These are phyloP conservation scores for Gossypium australe DNA, from an alignment of 345 rosid genomes.

Conservation along the genomic window DNA sequence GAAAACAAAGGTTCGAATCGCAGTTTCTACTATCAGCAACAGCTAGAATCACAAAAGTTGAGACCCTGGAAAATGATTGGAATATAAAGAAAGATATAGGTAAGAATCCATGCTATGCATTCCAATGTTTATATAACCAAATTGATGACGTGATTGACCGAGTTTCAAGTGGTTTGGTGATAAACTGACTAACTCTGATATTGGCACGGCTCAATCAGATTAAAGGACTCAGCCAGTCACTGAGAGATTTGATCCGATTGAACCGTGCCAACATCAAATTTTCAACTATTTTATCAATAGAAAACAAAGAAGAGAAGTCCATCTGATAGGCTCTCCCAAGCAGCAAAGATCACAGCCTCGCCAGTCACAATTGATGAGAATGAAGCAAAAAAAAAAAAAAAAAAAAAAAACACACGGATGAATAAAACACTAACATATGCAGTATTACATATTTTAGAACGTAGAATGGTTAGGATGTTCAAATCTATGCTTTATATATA, in stretches of 20 bases:
- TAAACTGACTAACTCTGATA: background rate
- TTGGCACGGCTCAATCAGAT: slow-evolving; percentile 33
- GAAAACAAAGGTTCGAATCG: background rate
- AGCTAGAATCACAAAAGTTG: background rate
- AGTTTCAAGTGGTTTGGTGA: background rate
- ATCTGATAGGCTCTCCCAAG: background rate
- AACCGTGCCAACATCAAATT: slow-evolving; percentile 12
- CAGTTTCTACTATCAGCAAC: background rate
- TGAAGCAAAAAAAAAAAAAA: background rate
- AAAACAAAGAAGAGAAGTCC: background rate
- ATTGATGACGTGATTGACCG: too few relatives aligned
- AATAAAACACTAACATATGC: background rate
- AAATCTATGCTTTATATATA: slow-evolving; percentile 11
- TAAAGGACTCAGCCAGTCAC: slow-evolving; percentile 3
- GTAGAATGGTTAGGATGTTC: background rate
- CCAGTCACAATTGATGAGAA: background rate
- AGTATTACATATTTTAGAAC: background rate
- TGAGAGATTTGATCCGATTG: slow-evolving; percentile 13
- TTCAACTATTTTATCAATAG: background rate
- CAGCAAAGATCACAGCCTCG: background rate
- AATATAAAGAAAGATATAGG: background rate
- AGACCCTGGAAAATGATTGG: background rate
- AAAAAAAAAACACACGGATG: background rate
- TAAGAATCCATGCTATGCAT: background rate
- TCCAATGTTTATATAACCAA: background rate